Conservation (phyloP, 768 basidiomycete species). For the Guyanaporus albipodus region DNA sequence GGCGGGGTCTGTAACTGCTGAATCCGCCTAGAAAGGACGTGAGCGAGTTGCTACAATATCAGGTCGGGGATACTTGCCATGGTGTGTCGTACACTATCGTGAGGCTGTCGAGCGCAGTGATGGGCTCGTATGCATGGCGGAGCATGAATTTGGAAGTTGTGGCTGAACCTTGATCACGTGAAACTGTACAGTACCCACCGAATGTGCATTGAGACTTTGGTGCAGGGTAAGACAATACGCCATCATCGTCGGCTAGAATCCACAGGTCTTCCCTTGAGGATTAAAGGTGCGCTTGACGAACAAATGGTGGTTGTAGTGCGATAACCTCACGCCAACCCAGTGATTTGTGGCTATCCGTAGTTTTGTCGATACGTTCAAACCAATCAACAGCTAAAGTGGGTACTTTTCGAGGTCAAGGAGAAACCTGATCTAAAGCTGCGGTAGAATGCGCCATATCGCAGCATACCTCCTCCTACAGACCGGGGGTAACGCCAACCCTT, state of each 20-base stretch:
- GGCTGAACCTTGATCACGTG: conserved; percentile 42
- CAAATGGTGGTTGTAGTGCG: not conserved
- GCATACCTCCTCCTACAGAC: conserved; percentile 96
- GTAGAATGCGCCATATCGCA: conserved; percentile 90
- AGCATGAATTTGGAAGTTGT: conserved; percentile 36
- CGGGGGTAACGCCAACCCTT: conserved; percentile 88
- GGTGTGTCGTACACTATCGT: conserved; percentile 26
- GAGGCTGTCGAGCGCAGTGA: conserved; percentile 24
- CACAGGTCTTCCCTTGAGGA: conserved; percentile 91
- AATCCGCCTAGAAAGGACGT: conserved; percentile 58
- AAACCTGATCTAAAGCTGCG: not conserved
- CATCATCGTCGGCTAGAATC: conserved; percentile 76
- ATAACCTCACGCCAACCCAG: conserved; percentile 35
- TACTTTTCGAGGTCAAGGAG: conserved; percentile 1
- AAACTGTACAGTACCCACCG: conserved; percentile 57
- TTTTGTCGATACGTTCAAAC: conserved; percentile 31
- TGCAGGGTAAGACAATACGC: conserved; percentile 10
- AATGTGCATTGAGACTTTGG: conserved; percentile 12
- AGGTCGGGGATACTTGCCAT: conserved; percentile 27
- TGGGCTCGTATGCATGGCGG: conserved; percentile 18
- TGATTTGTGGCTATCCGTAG: conserved; percentile 90
- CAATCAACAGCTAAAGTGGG: conserved; percentile 43
- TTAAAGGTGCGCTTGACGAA: conserved; percentile 53
- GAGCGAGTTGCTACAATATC: not conserved
- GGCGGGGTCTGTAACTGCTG: conserved; percentile 82